Percentiles rank a stretch among this genome's conserved stretches.
Evolutionary conservation across 2,329 filamentous ascomycete genomes (phyloP).

Genomic region (Harringtonia lauricola): DNA sequence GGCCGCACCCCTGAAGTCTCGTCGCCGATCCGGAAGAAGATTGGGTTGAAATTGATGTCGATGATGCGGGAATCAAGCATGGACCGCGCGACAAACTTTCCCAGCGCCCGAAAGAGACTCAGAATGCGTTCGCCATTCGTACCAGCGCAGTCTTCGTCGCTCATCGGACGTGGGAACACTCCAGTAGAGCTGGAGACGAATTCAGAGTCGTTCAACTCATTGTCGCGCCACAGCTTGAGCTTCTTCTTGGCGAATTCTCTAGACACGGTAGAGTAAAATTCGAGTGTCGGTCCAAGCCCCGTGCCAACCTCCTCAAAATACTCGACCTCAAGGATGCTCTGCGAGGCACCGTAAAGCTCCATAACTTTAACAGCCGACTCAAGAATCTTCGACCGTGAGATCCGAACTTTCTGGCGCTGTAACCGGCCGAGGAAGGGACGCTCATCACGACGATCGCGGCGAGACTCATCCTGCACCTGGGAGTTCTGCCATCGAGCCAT

Average conservation of each 20-base stretch:
- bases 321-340: slow-evolving; percentile 92
- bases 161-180: slow-evolving; percentile 86
- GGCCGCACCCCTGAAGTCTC: slow-evolving; percentile 57
- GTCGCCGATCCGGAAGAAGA: slow-evolving; percentile 91
- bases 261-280: slow-evolving; percentile 96
- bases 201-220: slow-evolving; percentile 61
- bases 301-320: slow-evolving; percentile 99
- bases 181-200: slow-evolving; percentile 78
- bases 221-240: slow-evolving; percentile 91
- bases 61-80: slow-evolving; percentile 99
- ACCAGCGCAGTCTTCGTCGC: slow-evolving; percentile 58
- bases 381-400: slow-evolving; percentile 85
- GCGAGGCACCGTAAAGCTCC: slow-evolving; percentile 95
- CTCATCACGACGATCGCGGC: slow-evolving; percentile 79
- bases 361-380: slow-evolving; percentile 98
- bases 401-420: slow-evolving; percentile 95
- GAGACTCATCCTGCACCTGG: slow-evolving; percentile 68
- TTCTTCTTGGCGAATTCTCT: slow-evolving; percentile 97
- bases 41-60: slow-evolving; percentile 92
- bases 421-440: slow-evolving; percentile 82
- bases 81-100: slow-evolving; percentile 93
- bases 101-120: slow-evolving; percentile 82
- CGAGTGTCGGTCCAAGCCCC: slow-evolving; percentile 84
- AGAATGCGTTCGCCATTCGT: slow-evolving; percentile 82
- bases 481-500: slow-evolving; percentile 97